Evolutionary conservation across 2,329 filamentous ascomycete genomes (phyloP).

Genomic region (Escovopsis sp.): DNA sequence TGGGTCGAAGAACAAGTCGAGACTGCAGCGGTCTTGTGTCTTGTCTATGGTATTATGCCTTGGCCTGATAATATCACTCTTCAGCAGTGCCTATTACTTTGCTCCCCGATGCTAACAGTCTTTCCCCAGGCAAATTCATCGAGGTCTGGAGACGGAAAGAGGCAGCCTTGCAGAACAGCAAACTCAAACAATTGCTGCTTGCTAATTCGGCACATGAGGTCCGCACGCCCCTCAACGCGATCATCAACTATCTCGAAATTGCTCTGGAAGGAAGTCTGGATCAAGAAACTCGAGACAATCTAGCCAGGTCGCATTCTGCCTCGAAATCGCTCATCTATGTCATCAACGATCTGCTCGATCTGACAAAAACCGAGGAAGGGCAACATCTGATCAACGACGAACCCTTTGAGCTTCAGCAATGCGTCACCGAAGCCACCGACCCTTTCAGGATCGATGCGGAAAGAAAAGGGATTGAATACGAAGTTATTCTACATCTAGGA

Average conservation of each 20-base stretch:
- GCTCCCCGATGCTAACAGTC: slow-evolving; percentile 19
- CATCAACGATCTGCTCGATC: slow-evolving; percentile 79
- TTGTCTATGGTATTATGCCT: slow-evolving; percentile 60
- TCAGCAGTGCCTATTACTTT: no score
- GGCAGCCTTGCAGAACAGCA: slow-evolving; percentile 64
- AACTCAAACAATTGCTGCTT: slow-evolving; percentile 62
- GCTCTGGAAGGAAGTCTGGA: slow-evolving; percentile 71
- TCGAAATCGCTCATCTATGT: slow-evolving; percentile 89
- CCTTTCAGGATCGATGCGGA: slow-evolving; percentile 60
- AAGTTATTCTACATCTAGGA: slow-evolving; percentile 51
- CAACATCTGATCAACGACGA: slow-evolving; percentile 68
- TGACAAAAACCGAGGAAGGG: slow-evolving; percentile 79
- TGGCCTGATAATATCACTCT: neutral
- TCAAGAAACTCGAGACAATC: slow-evolving; percentile 68
- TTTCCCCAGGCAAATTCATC: slow-evolving; percentile 51
- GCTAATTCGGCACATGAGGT: slow-evolving; percentile 89
- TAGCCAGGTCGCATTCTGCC: slow-evolving; percentile 73
- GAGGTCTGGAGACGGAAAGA: slow-evolving; percentile 90
- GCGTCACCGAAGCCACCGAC: slow-evolving; percentile 62
- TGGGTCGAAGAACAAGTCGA: slow-evolving; percentile 86
- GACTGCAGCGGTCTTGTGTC: slow-evolving; percentile 71
- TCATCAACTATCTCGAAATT: slow-evolving; percentile 90
- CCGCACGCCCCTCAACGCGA: slow-evolving; percentile 78
- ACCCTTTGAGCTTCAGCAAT: slow-evolving; percentile 55
- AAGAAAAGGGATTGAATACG: slow-evolving; percentile 59